phyloP scores from a whole-genome alignment of 371 early-diverging fungal species.

The Mucor racemosus region DNA sequence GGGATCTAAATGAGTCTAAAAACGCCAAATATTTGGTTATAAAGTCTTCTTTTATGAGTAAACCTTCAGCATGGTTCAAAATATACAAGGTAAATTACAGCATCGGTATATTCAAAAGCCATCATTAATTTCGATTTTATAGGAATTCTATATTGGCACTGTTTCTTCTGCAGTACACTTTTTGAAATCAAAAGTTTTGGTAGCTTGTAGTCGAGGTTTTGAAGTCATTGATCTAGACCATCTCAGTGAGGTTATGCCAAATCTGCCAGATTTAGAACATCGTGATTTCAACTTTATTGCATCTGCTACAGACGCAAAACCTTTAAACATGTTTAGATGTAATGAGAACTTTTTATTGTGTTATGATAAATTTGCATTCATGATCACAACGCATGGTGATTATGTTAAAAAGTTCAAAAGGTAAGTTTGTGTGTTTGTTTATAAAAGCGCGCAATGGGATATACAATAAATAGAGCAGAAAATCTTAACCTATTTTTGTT shows the following conservation, averaged over 20 bases:
- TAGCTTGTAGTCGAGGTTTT: constrained; percentile 90
- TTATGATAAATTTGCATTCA: constrained; percentile 87
- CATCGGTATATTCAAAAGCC: constrained; percentile 12
- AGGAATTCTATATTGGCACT: constrained; percentile 88
- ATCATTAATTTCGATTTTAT: constrained; percentile 11
- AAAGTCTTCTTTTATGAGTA: constrained; percentile 49
- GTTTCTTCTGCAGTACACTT: constrained; percentile 83
- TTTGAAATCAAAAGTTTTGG: constrained; percentile 79
- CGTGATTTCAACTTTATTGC: constrained; percentile 68
- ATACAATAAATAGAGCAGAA: too few species aligned
- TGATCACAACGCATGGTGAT: constrained; percentile 78
- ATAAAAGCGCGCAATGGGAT: too few species aligned
- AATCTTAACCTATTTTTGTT: too few species aligned
- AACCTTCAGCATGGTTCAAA: constrained; percentile 52
- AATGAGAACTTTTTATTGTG: constrained; percentile 69
- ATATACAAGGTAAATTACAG: constrained; percentile 45
- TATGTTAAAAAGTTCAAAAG: constrained; percentile 13
- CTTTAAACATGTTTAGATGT: constrained; percentile 78
- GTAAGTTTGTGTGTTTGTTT: constrained; percentile 11
- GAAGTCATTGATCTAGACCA: constrained; percentile 86
- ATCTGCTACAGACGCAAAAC: constrained; percentile 55
- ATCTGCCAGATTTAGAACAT: constrained; percentile 53
- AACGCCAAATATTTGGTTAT: constrained; percentile 45
- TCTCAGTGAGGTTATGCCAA: constrained; percentile 32
- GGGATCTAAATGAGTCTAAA: background rate